Evolutionary conservation across 148 eudicot species (phyloP), one percentile per base, ranked within the genome.

Genomic region (Camellia sinensis): DNA sequence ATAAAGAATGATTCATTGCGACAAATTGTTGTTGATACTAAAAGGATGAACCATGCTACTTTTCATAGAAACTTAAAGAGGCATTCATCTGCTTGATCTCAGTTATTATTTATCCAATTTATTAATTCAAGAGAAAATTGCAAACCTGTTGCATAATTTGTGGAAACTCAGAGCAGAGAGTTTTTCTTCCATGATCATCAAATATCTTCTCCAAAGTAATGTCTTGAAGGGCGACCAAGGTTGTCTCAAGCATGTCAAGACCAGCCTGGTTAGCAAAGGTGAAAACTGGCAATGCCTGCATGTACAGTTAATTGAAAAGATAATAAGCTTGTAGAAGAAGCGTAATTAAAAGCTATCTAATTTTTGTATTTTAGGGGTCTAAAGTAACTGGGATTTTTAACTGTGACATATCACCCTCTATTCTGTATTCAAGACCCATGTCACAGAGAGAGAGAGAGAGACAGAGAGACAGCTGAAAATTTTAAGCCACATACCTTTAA

Each of bases 251-350:
- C 94, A 91, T 87, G 86, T 89, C 94, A 10, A 91, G 91, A 75
- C 94, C 94, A 15, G 92, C 92, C 88, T 91, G 94, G 75, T 91
- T 91, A 6, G 94, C 92, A 77, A 91, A 91, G 37, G 89, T 89
- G 85, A 91, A 91, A 80, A 89, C 89, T 68, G 92, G 94, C 83
- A 88, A 59, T 12, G 92, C 89, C 94, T 91, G 91, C 69, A 81
- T 45, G 78, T 44, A 19, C 17, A 4, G 29, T 40, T 63, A 44
- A 52, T 45, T n/a, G 50, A 66, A 11, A 22, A 43, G 56, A n/a
- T 21, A 60, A 45, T 12, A n/a, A 48, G 12, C 54, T 69, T 41
- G 17, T 29, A 50, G 37, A 29, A 29, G 37, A 1, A 29, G 37
- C 37, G 1, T 29, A 29, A 29, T 29, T 29, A 29, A 29, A 1